Base-by-base conservation (phyloP, 225 moss, liverwort and hornwort genomes). In the Sphagnum tenellum region DNA sequence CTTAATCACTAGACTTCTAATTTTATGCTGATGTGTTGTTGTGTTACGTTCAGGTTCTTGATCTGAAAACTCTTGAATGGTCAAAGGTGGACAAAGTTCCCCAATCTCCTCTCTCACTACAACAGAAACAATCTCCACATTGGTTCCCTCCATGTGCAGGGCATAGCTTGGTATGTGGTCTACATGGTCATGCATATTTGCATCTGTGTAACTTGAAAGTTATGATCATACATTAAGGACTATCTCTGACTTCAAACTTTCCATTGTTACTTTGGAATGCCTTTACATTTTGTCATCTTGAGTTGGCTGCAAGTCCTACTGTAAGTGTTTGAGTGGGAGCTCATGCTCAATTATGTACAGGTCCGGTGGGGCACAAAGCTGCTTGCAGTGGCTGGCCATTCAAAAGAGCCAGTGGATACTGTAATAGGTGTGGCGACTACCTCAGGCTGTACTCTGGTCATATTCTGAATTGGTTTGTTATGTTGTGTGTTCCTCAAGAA, bases 71-170 rank as follows among this genome's bases (percentile, higher is more conserved):
- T 46, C 72, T 89, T 57, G 79, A 50, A 62, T 96, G 95, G 95
- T 81, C 89, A 13, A 96, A 92, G 75, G 79, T 83, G 67, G 95
- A 29, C 29, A 92, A 78, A 70, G 55, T 78, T 46, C 69, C 74
- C 50, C 77, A 77, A 48, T 87, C 84, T 67, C 72, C 85, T 44
- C 73, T 80, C 29, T 88, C 86, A 13, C 47, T 82, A 64, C 29
- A 29, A 29, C 62, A 73, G 77, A 62, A 65, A 12, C 64, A 74
- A 63, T 69, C 72, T 46, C 72, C 29, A 29, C 71, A 80, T 55
- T 84, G 77, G 69, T 88, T 96, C 62, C 85, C 89, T 66, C 89
- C 86, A 53, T 96, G 89, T 77, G 95, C 95, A 49, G 95, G 95
- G 13, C 95, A 90, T 74, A 87, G 85, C 70, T 69, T 94, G 68